Conservation (phyloP, 805 yeast genomes). For the Millerozyma acaciae region DNA sequence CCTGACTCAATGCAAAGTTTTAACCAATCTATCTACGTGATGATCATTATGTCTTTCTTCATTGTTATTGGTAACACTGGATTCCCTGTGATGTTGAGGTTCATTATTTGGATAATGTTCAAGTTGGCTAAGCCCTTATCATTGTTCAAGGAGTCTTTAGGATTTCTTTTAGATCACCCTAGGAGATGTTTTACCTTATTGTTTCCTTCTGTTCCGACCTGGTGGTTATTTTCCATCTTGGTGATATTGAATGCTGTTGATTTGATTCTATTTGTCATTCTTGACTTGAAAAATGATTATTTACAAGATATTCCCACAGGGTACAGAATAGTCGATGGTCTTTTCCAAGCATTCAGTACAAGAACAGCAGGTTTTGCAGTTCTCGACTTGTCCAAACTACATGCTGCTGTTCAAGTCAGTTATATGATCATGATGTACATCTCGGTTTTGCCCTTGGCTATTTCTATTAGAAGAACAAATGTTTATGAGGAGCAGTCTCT, state of each 20-base stretch:
- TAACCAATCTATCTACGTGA: constrained; percentile 57
- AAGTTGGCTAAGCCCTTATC: constrained; percentile 65
- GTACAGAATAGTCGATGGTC: constrained; percentile 71
- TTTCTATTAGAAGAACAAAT: constrained; percentile 92
- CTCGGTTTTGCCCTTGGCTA: constrained; percentile 93
- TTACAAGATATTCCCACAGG: constrained; percentile 60
- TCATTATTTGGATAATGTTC: constrained; percentile 76
- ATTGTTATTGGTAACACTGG: constrained; percentile 93
- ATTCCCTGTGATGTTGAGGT: constrained; percentile 79
- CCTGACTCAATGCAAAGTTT: constrained; percentile 77
- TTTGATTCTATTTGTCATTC: constrained; percentile 70
- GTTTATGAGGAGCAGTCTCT: constrained; percentile 96
- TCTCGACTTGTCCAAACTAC: constrained; percentile 63
- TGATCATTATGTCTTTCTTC: constrained; percentile 62
- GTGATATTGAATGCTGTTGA: constrained; percentile 72
- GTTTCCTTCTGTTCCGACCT: constrained; percentile 89
- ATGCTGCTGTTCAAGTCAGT: constrained; percentile 90
- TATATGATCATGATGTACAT: constrained; percentile 98
- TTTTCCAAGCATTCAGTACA: constrained; percentile 87
- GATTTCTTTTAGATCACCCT: constrained; percentile 89
- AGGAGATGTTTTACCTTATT: constrained; percentile 92
- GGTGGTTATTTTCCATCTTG: constrained; percentile 85
- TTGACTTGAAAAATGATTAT: constrained; percentile 59
- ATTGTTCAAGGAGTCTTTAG: constrained; percentile 66
- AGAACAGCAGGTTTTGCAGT: constrained; percentile 91